phyloP scores from a whole-genome alignment of 495 filamentous ascomycete genomes.

The Penicillium samsonianum region DNA sequence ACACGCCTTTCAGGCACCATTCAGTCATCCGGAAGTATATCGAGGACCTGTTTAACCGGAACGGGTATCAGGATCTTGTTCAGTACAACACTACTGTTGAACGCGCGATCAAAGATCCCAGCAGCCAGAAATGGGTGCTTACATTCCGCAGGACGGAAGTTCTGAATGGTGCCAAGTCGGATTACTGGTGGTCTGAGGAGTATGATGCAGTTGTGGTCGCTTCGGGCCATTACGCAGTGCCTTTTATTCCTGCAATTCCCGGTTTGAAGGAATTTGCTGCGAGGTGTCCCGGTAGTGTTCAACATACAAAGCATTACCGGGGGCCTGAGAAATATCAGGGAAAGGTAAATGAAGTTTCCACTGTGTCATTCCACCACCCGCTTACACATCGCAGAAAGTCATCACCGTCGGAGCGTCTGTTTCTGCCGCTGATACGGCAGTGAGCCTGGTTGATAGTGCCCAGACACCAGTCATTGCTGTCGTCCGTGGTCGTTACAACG shows the following conservation, averaged over 20 bases:
- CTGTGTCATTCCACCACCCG: background rate
- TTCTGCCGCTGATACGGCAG: slow-evolving; percentile 46
- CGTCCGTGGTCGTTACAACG: slow-evolving; percentile 47
- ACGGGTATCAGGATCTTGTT: slow-evolving; percentile 39
- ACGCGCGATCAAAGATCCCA: slow-evolving; percentile 33
- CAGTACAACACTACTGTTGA: slow-evolving; percentile 48
- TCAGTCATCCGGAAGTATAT: slow-evolving; percentile 41
- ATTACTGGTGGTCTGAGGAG: slow-evolving; percentile 47
- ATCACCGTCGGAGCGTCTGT: slow-evolving; percentile 46
- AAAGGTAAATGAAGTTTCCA: slow-evolving; percentile 27
- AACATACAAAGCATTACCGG: slow-evolving; percentile 46
- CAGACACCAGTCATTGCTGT: slow-evolving; percentile 40
- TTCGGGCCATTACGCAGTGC: slow-evolving; percentile 75
- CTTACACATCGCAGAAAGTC: slow-evolving; percentile 35
- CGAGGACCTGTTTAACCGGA: slow-evolving; percentile 38
- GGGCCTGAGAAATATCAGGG: slow-evolving; percentile 38
- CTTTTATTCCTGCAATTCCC: slow-evolving; percentile 64
- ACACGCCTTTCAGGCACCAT: slow-evolving; percentile 44
- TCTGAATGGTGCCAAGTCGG: slow-evolving; percentile 18
- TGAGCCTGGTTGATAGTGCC: slow-evolving; percentile 35
- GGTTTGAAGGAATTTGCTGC: slow-evolving; percentile 40
- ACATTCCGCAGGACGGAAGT: slow-evolving; percentile 36
- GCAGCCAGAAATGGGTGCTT: slow-evolving; percentile 35
- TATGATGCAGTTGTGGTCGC: slow-evolving; percentile 79
- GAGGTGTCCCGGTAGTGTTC: slow-evolving; percentile 36